These are phyloP conservation scores for Pythium brassicae DNA, from an alignment of 352 stramenopile species.

Conservation along the genomic window DNA sequence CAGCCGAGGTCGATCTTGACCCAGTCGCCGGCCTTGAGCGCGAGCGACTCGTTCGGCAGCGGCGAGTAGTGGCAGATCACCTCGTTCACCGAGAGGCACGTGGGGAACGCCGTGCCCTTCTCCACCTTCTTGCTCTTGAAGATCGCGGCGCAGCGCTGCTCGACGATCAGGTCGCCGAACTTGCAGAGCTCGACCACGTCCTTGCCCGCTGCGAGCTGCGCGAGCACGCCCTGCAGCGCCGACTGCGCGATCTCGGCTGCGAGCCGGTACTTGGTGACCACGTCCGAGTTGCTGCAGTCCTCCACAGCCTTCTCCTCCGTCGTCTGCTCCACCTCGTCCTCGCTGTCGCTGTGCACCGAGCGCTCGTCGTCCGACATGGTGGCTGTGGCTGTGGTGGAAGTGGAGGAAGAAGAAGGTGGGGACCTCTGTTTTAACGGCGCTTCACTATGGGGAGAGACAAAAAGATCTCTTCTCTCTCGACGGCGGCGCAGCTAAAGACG, in stretches of 20 bases:
- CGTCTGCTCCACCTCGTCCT: conserved; percentile 63
- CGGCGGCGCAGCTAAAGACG: no score
- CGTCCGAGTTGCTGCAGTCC: conserved; percentile 89
- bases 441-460: no score
- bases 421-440: no score
- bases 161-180: conserved; percentile 84
- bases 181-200: conserved; percentile 96
- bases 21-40: conserved; percentile 79
- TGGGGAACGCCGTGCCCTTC: conserved; percentile 99
- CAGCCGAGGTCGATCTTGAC: conserved; percentile 97
- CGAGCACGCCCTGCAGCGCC: conserved; percentile 94
- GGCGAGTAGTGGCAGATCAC: conserved; percentile 98
- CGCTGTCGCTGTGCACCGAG: conserved; percentile 58
- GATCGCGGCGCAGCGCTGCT: conserved; percentile 85
- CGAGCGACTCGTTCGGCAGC: conserved; percentile 82
- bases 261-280: conserved; percentile 97
- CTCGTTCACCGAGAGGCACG: conserved; percentile 98
- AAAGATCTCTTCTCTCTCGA: neutral
- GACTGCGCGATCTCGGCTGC: conserved; percentile 98
- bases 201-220: conserved; percentile 91
- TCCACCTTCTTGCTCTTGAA: conserved; percentile 98
- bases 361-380: conserved; percentile 46
- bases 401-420: no score
- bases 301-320: conserved; percentile 65
- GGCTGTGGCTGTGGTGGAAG: no score